Conservation (phyloP, 441 rosid species). For the Adansonia rubrostipa region DNA sequence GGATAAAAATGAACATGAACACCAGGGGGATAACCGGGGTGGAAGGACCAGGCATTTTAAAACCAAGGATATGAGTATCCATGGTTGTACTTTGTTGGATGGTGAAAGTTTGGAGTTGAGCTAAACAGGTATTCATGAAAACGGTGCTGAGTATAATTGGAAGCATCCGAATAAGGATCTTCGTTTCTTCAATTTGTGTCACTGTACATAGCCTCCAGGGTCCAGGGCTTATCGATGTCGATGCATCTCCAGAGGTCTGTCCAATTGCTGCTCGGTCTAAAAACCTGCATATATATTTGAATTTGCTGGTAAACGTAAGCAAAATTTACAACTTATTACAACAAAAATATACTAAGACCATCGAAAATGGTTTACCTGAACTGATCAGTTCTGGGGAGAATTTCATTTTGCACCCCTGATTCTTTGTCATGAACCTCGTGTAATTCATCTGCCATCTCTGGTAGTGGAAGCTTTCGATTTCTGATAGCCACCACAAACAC, state of each 20-base stretch:
- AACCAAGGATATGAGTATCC: conserved; percentile 48
- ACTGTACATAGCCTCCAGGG: conserved; percentile 24
- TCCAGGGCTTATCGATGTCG: conserved; percentile 32
- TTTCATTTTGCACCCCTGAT: conserved; percentile 38
- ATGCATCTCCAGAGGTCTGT: conserved; percentile 18
- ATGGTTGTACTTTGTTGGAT: conserved; percentile 65
- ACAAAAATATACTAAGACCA: background rate
- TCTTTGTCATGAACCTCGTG: conserved; percentile 53
- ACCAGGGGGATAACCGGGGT: conserved; percentile 58
- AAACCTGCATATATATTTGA: background rate
- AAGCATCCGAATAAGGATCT: conserved; percentile 26
- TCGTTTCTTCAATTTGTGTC: conserved; percentile 30
- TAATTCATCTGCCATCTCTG: conserved; percentile 47
- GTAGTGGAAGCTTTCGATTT: conserved; percentile 50
- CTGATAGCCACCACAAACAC: conserved; percentile 54
- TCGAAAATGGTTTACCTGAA: conserved; percentile 42
- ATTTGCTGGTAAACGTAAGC: background rate
- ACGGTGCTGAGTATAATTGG: conserved; percentile 54
- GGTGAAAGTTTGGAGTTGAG: conserved; percentile 69
- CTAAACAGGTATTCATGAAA: conserved; percentile 71
- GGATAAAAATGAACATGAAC: conserved; percentile 56
- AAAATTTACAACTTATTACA: background rate
- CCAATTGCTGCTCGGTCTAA: conserved; percentile 62
- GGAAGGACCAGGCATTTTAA: conserved; percentile 60
- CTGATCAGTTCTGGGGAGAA: conserved; percentile 53